A percentile compares a stretch with the other conserved stretches of the same genome.
Conservation (phyloP, 129 eudicot species). For the Smallanthus sonchifolius region DNA sequence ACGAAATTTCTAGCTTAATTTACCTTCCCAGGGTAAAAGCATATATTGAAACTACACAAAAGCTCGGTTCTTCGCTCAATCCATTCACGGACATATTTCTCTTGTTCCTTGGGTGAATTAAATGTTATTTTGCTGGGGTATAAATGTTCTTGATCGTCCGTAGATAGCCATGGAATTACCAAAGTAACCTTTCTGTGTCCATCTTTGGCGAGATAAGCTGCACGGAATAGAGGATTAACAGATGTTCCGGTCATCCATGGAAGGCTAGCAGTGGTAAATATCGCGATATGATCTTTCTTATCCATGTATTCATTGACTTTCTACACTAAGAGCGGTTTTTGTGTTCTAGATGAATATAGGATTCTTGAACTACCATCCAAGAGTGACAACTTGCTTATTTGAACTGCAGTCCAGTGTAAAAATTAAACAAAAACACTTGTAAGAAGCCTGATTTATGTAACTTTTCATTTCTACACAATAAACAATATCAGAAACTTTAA, state of each 20-base stretch:
- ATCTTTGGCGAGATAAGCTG: conserved; percentile 83
- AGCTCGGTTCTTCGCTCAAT: conserved; percentile 72
- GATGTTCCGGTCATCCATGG: conserved; percentile 99
- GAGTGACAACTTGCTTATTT: conserved; percentile 7
- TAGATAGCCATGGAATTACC: conserved; percentile 86
- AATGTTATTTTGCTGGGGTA: conserved; percentile 71
- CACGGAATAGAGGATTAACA: conserved; percentile 94
- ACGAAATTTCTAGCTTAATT: not conserved
- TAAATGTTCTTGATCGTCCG: conserved; percentile 63
- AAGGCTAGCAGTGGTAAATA: conserved; percentile 95
- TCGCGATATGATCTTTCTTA: conserved; percentile 76
- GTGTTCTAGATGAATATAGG: not conserved
- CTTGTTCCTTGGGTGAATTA: conserved; percentile 59
- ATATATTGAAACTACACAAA: conserved; percentile 47
- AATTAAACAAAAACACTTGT: not conserved
- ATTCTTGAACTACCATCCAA: not conserved
- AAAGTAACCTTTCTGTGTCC: conserved; percentile 62
- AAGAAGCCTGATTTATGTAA: not conserved
- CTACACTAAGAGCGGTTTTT: conserved; percentile 19
- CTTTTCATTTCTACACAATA: not conserved
- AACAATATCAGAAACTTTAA: not conserved
- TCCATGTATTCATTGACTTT: conserved; percentile 52
- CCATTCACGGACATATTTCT: conserved; percentile 77
- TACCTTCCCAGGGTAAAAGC: conserved; percentile 90
- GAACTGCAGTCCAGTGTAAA: conserved; percentile 25